Percentiles rank a stretch among this genome's conserved stretches.
Conservation (phyloP, 2,329 filamentous ascomycete species). For the Aspergillus sp. region DNA sequence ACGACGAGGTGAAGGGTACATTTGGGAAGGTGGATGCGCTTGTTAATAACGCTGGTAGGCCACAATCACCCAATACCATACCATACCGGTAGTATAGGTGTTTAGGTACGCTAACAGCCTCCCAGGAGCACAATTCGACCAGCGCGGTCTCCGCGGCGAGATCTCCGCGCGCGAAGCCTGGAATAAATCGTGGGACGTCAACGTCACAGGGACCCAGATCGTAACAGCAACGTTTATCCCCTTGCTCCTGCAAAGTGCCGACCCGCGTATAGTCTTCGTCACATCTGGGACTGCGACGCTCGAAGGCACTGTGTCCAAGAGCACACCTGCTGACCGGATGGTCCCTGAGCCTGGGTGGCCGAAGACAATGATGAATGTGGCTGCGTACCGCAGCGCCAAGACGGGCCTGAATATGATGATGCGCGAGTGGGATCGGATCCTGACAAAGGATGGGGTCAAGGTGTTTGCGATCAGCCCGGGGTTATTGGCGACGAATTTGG, state of each 20-base stretch:
- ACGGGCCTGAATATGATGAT: slow-evolving; percentile 52
- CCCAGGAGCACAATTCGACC: slow-evolving; percentile 27
- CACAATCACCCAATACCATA: background rate
- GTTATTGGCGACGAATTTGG: slow-evolving; percentile 50
- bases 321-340: slow-evolving; percentile 1
- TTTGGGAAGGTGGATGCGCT: slow-evolving; percentile 53
- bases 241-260: slow-evolving; percentile 46
- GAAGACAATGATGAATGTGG: slow-evolving; percentile 27
- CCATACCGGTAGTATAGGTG: background rate
- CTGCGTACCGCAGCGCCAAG: slow-evolving; percentile 45
- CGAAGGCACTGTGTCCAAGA: slow-evolving; percentile 17
- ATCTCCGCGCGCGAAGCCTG: slow-evolving; percentile 42
- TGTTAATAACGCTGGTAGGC: slow-evolving; percentile 58
- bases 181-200: slow-evolving; percentile 52
- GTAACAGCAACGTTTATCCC: slow-evolving; percentile 51
- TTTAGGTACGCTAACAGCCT: background rate
- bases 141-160: slow-evolving; percentile 23
- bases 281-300: slow-evolving; percentile 45
- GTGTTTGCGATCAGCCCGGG: slow-evolving; percentile 52
- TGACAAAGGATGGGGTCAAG: slow-evolving; percentile 53
- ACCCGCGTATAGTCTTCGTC: slow-evolving; percentile 51
- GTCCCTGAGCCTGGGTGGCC: slow-evolving; percentile 42
- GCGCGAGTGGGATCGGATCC: slow-evolving; percentile 44
- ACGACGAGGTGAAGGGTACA: slow-evolving; percentile 43
- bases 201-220: slow-evolving; percentile 51